Percentiles rank a stretch among this genome's conserved stretches.
These are phyloP conservation scores for Phaffia rhodozyma DNA, from an alignment of 1,284 basidiomycete genomes.

Conservation along the genomic window DNA sequence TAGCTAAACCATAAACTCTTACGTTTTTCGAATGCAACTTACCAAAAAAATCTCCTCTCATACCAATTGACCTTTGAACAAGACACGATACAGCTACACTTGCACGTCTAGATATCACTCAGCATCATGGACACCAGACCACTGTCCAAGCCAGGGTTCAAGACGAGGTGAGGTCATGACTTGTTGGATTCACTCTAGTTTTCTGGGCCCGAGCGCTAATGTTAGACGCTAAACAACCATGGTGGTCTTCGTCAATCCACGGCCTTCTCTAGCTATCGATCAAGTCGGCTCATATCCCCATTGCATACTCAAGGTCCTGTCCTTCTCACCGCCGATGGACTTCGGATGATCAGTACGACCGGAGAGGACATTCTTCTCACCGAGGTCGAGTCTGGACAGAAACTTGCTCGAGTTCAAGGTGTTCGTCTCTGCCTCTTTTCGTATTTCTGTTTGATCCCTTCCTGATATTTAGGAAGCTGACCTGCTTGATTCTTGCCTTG, in stretches of 20 bases:
- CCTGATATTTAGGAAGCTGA: conserved; percentile 36
- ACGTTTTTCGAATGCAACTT: no score
- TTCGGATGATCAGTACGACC: conserved; percentile 70
- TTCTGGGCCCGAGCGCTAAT: no score
- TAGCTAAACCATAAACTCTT: no score
- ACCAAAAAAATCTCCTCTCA: no score
- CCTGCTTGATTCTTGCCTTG: neutral
- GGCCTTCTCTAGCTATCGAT: conserved; percentile 9
- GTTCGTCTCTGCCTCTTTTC: conserved; percentile 33
- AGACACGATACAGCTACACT: no score
- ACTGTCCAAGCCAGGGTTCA: conserved; percentile 3
- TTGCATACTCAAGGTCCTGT: conserved; percentile 81
- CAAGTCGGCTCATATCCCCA: conserved; percentile 39
- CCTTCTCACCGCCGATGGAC: conserved; percentile 65
- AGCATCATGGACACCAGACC: conserved; percentile 8
- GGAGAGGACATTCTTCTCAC: conserved; percentile 75
- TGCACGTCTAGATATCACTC: no score
- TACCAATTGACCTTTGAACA: no score
- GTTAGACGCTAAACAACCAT: neutral
- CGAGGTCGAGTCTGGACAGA: conserved; percentile 56
- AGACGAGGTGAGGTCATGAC: conserved; percentile 4
- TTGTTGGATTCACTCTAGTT: neutral
- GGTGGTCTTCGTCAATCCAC: neutral
- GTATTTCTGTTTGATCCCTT: conserved; percentile 53
- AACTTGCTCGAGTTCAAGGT: conserved; percentile 67